Conservation (phyloP, 148 eudicot species). For the Spergularia marina region DNA sequence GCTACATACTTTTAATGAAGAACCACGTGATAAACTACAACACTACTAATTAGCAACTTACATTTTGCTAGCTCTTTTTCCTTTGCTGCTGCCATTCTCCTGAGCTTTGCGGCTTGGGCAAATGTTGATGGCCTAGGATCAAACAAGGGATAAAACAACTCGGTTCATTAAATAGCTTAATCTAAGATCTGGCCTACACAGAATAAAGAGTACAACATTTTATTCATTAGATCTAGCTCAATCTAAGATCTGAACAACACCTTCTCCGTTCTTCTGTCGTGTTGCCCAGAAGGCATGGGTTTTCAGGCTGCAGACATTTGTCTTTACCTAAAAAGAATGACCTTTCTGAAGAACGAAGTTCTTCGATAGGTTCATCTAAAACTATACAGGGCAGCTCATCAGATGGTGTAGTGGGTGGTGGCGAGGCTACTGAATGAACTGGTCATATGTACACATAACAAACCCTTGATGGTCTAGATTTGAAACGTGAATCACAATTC, state of each 20-base stretch:
- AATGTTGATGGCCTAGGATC: constrained; percentile 86
- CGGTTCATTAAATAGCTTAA: background rate
- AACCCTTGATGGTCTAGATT: background rate
- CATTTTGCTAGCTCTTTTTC: constrained; percentile 90
- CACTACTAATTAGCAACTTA: constrained; percentile 27
- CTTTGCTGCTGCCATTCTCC: constrained; percentile 82
- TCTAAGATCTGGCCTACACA: background rate
- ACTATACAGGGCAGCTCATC: background rate
- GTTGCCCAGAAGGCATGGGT: background rate
- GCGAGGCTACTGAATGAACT: background rate
- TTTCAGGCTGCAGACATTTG: too few species aligned
- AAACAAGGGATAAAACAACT: constrained; percentile 16
- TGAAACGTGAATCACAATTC: background rate
- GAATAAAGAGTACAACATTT: background rate
- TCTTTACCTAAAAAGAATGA: too few species aligned
- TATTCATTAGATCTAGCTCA: too few species aligned
- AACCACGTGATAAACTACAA: background rate
- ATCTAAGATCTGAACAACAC: too few species aligned
- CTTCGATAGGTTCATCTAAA: too few species aligned
- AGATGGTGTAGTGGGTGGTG: background rate
- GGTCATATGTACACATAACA: background rate
- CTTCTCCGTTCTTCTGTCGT: background rate
- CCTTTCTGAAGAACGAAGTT: too few species aligned
- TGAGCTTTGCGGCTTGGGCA: constrained; percentile 96
- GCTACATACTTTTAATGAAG: background rate